phyloP scores from a whole-genome alignment of 352 stramenopile genomes.

The Globisporangium yorkense region DNA sequence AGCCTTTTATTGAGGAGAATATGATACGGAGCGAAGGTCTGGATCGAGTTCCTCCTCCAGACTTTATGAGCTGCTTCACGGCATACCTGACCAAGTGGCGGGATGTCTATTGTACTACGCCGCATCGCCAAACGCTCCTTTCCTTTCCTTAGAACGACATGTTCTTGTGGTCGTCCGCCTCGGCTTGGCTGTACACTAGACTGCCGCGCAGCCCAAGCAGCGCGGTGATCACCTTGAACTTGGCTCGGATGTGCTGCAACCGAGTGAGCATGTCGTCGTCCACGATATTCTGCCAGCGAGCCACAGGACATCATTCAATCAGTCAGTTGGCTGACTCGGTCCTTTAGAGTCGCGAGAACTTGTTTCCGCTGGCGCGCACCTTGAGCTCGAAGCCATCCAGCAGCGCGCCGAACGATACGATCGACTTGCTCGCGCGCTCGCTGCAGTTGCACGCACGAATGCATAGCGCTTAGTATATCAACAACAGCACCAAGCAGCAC shows the following conservation, averaged over 20 bases:
- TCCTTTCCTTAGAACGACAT: constrained; percentile 58
- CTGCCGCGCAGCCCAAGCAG: constrained; percentile 43
- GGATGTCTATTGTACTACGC: constrained; percentile 1
- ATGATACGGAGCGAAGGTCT: not conserved
- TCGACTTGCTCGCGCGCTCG: constrained; percentile 48
- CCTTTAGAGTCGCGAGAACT: not conserved
- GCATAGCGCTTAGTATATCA: constrained; percentile 1
- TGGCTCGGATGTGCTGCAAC: constrained; percentile 68
- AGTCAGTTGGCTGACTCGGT: too few species aligned
- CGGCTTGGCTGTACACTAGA: constrained; percentile 63
- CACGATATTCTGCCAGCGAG: constrained; percentile 50
- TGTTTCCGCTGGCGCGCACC: constrained; percentile 18
- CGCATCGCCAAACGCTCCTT: not conserved
- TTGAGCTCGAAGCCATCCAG: constrained; percentile 60
- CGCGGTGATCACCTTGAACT: constrained; percentile 77
- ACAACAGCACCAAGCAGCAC: not conserved
- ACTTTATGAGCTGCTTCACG: too few species aligned
- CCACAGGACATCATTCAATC: not conserved
- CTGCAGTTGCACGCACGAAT: constrained; percentile 16
- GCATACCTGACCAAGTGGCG: not conserved
- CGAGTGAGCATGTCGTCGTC: constrained; percentile 72
- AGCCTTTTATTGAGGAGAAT: too few species aligned
- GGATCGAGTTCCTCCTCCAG: not conserved
- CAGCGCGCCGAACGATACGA: constrained; percentile 45
- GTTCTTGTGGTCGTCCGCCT: constrained; percentile 74